Conservation (phyloP, 768 basidiomycete genomes). For the Mycena latifolia region DNA sequence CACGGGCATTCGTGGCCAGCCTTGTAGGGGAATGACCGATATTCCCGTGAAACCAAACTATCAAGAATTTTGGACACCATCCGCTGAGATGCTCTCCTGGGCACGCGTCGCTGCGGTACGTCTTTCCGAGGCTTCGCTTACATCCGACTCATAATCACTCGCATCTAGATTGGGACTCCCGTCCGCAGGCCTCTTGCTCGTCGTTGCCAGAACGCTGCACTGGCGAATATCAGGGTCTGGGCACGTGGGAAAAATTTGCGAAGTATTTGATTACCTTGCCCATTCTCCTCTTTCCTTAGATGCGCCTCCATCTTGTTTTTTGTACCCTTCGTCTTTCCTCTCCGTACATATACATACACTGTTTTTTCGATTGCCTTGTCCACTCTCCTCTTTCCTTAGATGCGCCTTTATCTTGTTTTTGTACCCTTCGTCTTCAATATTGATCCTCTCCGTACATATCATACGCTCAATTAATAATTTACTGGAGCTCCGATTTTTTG, state of each 20-base stretch:
- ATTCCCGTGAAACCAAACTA: background rate
- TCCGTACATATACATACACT: too few species aligned
- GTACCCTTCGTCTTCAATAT: too few species aligned
- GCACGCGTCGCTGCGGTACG: constrained; percentile 2
- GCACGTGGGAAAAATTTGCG: background rate
- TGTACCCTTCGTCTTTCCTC: too few species aligned
- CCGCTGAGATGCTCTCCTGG: constrained; percentile 4
- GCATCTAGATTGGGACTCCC: constrained; percentile 7
- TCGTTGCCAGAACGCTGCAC: background rate
- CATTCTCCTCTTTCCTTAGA: too few species aligned
- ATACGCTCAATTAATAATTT: too few species aligned
- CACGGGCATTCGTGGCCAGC: background rate
- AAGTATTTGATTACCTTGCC: too few species aligned
- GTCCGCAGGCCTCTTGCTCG: background rate
- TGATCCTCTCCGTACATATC: too few species aligned
- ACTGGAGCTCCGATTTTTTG: too few species aligned
- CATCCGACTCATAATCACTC: background rate
- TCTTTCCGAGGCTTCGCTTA: background rate
- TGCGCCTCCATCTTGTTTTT: too few species aligned
- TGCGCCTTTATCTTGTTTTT: too few species aligned
- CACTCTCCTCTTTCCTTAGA: too few species aligned
- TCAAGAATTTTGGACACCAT: background rate
- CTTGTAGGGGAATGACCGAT: constrained; percentile 4
- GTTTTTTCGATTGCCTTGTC: too few species aligned
- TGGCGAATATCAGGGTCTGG: background rate